These are phyloP conservation scores for Maudiozyma pseudohumilis DNA, from an alignment of 805 yeast species.

Conservation along the genomic window DNA sequence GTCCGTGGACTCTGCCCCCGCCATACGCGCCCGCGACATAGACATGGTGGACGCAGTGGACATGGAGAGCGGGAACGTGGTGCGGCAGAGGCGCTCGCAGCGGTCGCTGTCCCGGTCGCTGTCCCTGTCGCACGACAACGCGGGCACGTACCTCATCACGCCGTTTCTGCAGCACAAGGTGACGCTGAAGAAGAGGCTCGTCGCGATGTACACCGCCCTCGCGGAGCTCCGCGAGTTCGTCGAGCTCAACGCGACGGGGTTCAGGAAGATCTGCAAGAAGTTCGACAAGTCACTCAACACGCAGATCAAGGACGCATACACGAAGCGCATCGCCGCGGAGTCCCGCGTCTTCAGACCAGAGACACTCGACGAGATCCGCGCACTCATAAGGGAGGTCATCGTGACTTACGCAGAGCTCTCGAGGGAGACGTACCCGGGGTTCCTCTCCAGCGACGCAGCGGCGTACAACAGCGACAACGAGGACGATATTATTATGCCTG, in stretches of 20 bases:
- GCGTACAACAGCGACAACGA: not conserved
- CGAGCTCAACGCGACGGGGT: constrained; percentile 81
- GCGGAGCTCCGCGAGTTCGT: constrained; percentile 77
- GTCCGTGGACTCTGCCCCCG: constrained; percentile 5
- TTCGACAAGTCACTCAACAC: constrained; percentile 76
- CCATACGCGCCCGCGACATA: constrained; percentile 1
- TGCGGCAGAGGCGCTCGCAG: not conserved
- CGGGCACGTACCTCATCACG: constrained; percentile 3
- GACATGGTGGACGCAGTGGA: constrained; percentile 2
- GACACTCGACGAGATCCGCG: constrained; percentile 41
- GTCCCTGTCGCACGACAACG: not conserved
- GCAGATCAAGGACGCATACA: constrained; percentile 47
- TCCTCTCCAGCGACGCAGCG: not conserved
- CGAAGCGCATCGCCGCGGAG: constrained; percentile 36
- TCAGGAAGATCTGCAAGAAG: constrained; percentile 81
- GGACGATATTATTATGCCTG: not conserved
- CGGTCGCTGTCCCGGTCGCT: constrained; percentile 1
- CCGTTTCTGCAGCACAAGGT: constrained; percentile 31
- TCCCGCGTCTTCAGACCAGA: constrained; percentile 46
- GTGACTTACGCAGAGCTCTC: constrained; percentile 44
- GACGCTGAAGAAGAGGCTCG: constrained; percentile 56
- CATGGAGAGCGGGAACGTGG: not conserved
- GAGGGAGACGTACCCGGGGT: constrained; percentile 9
- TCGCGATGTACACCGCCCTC: constrained; percentile 58
- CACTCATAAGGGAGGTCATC: constrained; percentile 43